Conservation (phyloP, 2,329 filamentous ascomycete species). For the Claviceps digitariae region DNA sequence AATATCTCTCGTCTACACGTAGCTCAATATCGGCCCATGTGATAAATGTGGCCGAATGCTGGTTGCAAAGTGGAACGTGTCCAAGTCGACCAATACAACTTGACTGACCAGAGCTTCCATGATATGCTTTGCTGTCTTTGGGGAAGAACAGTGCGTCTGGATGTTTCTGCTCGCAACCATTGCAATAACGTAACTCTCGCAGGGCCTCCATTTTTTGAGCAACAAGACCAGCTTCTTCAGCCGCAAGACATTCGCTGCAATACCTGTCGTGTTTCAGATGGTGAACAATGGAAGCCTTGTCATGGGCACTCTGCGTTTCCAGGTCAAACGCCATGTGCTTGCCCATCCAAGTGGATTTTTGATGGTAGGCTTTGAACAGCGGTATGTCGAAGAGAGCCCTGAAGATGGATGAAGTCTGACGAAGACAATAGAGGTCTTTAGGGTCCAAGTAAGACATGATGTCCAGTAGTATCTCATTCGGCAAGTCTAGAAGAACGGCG, state of each 20-base stretch:
- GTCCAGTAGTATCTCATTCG: background rate
- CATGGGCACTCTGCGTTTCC: background rate
- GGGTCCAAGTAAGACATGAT: background rate
- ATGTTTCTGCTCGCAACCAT: background rate
- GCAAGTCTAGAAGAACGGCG: background rate
- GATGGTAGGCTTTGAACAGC: no score
- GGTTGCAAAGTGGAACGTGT: background rate
- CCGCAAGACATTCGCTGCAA: background rate
- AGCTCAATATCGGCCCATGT: background rate
- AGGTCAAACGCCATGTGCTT: background rate
- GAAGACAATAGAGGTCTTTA: background rate
- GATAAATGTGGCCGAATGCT: background rate
- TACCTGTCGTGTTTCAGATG: background rate
- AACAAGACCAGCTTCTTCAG: background rate
- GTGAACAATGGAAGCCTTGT: background rate
- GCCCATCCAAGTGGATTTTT: no score
- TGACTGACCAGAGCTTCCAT: background rate
- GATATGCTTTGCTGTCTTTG: background rate
- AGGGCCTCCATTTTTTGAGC: background rate
- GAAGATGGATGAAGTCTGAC: background rate
- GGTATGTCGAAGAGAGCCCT: background rate
- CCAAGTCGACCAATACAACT: constrained; percentile 1
- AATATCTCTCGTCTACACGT: background rate
- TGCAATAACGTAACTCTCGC: background rate
- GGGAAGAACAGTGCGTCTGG: background rate